Evolutionary conservation across 495 filamentous ascomycete genomes (phyloP).

Genomic region (Melanomma pulvis-pyrius): DNA sequence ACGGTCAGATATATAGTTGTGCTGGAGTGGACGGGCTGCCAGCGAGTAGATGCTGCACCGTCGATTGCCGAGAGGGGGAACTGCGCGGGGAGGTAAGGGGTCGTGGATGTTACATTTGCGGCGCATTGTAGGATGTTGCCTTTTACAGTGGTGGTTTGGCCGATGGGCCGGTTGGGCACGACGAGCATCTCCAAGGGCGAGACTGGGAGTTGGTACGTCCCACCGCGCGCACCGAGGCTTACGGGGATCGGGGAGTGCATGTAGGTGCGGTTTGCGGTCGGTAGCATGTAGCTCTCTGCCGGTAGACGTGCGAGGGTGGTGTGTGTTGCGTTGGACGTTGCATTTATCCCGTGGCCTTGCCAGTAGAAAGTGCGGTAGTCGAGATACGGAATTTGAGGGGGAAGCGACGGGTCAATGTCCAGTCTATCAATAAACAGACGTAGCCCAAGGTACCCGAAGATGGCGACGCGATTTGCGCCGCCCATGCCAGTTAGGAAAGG

Average conservation of each 20-base stretch:
- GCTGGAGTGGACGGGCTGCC: conserved; percentile 64
- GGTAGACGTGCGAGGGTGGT: conserved; percentile 59
- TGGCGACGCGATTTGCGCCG: conserved; percentile 62
- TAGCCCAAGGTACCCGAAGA: conserved; percentile 66
- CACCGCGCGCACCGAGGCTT: conserved; percentile 40
- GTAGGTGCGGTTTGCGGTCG: conserved; percentile 48
- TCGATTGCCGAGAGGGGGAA: conserved; percentile 73
- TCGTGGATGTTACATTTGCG: conserved; percentile 51
- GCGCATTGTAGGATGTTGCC: conserved; percentile 72
- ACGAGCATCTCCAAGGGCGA: conserved; percentile 50
- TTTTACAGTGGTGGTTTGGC: conserved; percentile 48
- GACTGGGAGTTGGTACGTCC: conserved; percentile 49
- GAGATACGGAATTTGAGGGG: conserved; percentile 64
- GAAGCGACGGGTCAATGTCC: conserved; percentile 61
- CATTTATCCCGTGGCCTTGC: conserved; percentile 66
- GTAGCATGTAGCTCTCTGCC: conserved; percentile 31
- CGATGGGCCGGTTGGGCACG: conserved; percentile 61
- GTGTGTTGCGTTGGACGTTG: conserved; percentile 65
- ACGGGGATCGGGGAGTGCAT: conserved; percentile 57
- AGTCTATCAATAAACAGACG: conserved; percentile 58
- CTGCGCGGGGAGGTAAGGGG: conserved; percentile 64
- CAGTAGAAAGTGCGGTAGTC: conserved; percentile 71
- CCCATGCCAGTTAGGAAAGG: conserved; percentile 71
- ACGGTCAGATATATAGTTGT: conserved; percentile 55
- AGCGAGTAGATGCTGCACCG: conserved; percentile 68